Conservation (phyloP, 2,329 filamentous ascomycete species). For the Sporothrix euskadiensis region DNA sequence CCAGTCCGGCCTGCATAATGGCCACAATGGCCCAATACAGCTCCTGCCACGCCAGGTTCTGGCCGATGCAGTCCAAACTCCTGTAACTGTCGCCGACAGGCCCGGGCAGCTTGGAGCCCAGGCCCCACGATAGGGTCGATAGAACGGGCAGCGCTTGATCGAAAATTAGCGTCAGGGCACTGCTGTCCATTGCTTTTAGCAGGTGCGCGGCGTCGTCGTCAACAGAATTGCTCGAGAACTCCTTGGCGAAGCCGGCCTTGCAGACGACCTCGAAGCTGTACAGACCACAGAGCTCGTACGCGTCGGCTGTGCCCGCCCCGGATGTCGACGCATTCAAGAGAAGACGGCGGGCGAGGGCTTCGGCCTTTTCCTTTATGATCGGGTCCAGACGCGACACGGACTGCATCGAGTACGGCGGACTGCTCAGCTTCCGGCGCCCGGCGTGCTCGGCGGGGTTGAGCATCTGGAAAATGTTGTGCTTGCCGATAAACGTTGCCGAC, state of each 20-base stretch:
- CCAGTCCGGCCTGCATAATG: not conserved
- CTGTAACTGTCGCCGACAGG: not conserved
- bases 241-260: not conserved
- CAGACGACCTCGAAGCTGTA: not conserved
- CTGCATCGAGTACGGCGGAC: not conserved
- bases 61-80: not conserved
- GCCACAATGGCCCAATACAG: not conserved
- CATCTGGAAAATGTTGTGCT: not conserved
- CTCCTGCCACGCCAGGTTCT: not conserved
- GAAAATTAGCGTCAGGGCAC: not conserved
- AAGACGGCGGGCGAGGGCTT: not conserved
- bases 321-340: not conserved
- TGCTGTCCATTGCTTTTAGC: not conserved
- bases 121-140: not conserved
- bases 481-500: not conserved
- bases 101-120: not conserved
- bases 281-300: not conserved
- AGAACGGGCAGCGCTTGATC: not conserved
- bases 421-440: not conserved
- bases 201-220: not conserved
- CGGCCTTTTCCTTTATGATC: not conserved
- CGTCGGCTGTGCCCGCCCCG: not conserved
- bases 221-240: not conserved
- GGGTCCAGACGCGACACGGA: not conserved
- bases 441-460: not conserved